Percentiles rank a stretch among this genome's conserved stretches.
phyloP scores from a whole-genome alignment of 441 rosid genomes.

The Cnidoscolus chayamansa region DNA sequence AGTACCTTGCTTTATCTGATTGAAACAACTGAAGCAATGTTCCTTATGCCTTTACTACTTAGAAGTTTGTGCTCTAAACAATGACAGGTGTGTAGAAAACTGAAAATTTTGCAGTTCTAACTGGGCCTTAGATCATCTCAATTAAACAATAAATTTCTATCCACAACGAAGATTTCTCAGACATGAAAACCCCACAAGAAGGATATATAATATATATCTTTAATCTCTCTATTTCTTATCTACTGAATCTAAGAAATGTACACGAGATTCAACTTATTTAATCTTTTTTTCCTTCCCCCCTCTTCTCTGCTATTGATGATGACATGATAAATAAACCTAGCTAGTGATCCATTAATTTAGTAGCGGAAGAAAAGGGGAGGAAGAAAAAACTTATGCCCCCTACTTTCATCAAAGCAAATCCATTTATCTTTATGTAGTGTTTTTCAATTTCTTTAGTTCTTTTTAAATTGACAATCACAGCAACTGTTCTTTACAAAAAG shows the following conservation, averaged over 20 bases:
- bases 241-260: conserved; percentile 6
- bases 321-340: background rate
- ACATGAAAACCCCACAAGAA: background rate
- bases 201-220: too few relatives aligned
- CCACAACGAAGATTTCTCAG: background rate
- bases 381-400: too few relatives aligned
- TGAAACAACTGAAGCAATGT: conserved; percentile 66
- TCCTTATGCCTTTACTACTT: conserved; percentile 58
- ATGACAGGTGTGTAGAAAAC: conserved; percentile 32
- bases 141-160: conserved; percentile 13
- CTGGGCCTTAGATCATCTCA: conserved; percentile 2
- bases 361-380: too few relatives aligned
- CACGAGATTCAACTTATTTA: background rate
- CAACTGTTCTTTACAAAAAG: background rate
- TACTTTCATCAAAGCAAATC: too few relatives aligned
- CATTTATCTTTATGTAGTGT: too few relatives aligned
- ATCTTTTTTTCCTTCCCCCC: background rate
- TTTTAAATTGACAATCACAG: background rate
- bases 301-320: background rate
- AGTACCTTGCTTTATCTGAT: conserved; percentile 47
- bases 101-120: conserved; percentile 27
- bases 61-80: conserved; percentile 54
- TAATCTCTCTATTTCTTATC: background rate
- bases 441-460: background rate
- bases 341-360: too few relatives aligned